Base-by-base conservation (phyloP, 2,329 filamentous ascomycete genomes). In the Fusarium citri region DNA sequence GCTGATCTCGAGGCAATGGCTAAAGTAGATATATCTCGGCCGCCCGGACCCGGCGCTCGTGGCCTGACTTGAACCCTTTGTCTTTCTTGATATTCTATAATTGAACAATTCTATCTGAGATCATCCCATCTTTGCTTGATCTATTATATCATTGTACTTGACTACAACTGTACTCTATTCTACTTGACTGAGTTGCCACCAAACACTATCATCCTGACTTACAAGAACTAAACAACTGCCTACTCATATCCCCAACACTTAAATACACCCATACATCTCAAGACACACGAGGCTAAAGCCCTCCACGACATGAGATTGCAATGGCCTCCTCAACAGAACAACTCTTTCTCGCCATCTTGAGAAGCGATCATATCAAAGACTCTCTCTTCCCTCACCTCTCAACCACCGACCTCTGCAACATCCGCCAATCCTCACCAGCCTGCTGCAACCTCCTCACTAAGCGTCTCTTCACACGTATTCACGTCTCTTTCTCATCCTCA, bases 401-500 rank as follows among this genome's bases (percentile, higher is more conserved):
- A 69, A 85, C 83, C 55, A 74, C 82, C 64, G 86, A 88, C 73
- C 79, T 89, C 68, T 87, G 86, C 80, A 82, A 85, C 68, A 75
- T 94, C 55, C 89, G 92, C 64, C 85, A 91, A 57, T 86, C 89
- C 73, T 92, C 88, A 74, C 89, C 91, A 74, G 89, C 91, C 72
- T 91, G 89, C 80, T 90, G 89, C 78, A 88, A 90, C 71, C 84
- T 92, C 71, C 85, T 91, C 76, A 92, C 91, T 72, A 89, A 88
- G 76, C 83, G 85, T 59, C 85, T 94, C 74, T 94, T 94, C 82
- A 82, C 88, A 71, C 86, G 90, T 79, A 85, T 91, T 77, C 85
- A 88, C 76, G 80, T 93, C 76, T 92, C 88, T 73, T 94, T 94
- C 81, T 88, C 88, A 30, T 83, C 92, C 53, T 91, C 86, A 75